phyloP scores from a whole-genome alignment of 441 rosid species.

The Populus hybrid region DNA sequence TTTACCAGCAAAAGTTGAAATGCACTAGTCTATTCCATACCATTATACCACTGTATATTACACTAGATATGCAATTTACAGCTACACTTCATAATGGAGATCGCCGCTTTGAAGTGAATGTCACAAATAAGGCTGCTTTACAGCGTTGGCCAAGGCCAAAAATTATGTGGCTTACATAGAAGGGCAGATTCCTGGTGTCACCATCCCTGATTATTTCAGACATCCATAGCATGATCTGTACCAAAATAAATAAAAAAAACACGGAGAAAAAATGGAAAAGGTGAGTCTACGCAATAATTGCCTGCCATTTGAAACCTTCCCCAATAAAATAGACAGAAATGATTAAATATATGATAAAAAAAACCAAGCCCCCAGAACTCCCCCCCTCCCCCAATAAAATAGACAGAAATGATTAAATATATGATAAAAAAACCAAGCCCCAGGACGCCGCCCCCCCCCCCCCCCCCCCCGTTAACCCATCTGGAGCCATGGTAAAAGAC shows the following conservation, averaged over 20 bases:
- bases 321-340: background rate
- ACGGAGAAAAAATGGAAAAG: background rate
- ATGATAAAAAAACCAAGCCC: no score
- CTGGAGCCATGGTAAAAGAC: no score
- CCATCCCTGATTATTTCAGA: conserved; percentile 84
- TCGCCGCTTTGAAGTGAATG: background rate
- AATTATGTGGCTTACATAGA: conserved; percentile 56
- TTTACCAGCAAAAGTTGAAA: background rate
- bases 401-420: no score
- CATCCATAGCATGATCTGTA: conserved; percentile 79
- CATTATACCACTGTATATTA: background rate
- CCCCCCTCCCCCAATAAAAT: no score
- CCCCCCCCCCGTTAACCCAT: no score
- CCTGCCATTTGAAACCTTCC: background rate
- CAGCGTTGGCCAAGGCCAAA: background rate
- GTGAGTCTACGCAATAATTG: background rate
- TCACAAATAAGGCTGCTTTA: background rate
- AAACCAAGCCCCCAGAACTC: background rate
- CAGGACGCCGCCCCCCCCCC: no score
- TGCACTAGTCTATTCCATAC: background rate
- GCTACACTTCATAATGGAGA: background rate
- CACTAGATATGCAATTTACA: background rate
- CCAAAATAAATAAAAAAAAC: conserved; percentile 9
- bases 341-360: background rate
- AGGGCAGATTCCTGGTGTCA: conserved; percentile 81